A percentile compares a stretch with the other conserved stretches of the same genome.
Evolutionary conservation across 805 yeast species (phyloP).

Genomic region (Babjeviella inositovora): DNA sequence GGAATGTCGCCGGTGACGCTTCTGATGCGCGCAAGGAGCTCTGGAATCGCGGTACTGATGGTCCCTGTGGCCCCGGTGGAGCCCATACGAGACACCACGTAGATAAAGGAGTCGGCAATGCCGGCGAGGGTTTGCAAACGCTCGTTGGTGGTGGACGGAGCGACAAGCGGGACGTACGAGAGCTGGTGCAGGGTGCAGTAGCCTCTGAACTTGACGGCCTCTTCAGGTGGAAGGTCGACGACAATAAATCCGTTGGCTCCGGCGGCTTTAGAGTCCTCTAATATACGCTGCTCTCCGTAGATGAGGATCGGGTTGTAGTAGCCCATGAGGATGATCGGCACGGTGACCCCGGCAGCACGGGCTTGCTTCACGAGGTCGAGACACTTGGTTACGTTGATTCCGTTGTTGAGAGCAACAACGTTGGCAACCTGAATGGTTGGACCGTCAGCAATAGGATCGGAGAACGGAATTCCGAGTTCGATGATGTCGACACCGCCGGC

Average conservation of each 20-base stretch:
- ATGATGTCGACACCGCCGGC: slow-evolving; percentile 92
- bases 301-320: slow-evolving; percentile 88
- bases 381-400: slow-evolving; percentile 54
- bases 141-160: slow-evolving; percentile 91
- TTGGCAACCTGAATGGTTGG: slow-evolving; percentile 91
- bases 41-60: slow-evolving; percentile 46
- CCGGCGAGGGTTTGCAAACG: slow-evolving; percentile 63
- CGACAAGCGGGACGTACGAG: slow-evolving; percentile 84
- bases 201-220: slow-evolving; percentile 76
- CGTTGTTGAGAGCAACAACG: slow-evolving; percentile 67
- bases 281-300: slow-evolving; percentile 78
- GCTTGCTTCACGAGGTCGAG: slow-evolving; percentile 64
- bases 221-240: slow-evolving; percentile 97
- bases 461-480: slow-evolving; percentile 91
- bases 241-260: slow-evolving; percentile 94
- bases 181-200: slow-evolving; percentile 52
- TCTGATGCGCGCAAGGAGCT: slow-evolving; percentile 62
- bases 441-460: slow-evolving; percentile 98
- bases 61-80: slow-evolving; percentile 79
- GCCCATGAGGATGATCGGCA: slow-evolving; percentile 92
- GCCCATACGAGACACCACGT: slow-evolving; percentile 97
- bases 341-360: slow-evolving; percentile 66
- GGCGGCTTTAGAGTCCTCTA: slow-evolving; percentile 62
- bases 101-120: slow-evolving; percentile 90
- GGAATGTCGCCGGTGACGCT: slow-evolving; percentile 61